A percentile compares a stretch with the other conserved stretches of the same genome.
Conservation (phyloP, 768 basidiomycete genomes). For the Naganishia vishniacii region DNA sequence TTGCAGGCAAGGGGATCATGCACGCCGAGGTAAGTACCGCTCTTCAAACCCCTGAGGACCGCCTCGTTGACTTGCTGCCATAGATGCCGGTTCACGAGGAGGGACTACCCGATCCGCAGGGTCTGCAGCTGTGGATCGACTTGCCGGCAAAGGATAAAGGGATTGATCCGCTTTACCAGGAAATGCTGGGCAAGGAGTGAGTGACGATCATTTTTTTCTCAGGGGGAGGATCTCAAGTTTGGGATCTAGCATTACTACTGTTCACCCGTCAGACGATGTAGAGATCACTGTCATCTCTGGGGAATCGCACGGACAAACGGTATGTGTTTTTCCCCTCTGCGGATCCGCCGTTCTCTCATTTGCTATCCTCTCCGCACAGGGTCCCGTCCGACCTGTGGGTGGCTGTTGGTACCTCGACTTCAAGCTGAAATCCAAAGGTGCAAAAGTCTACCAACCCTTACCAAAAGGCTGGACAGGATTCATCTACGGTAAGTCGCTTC, state of each 20-base stretch:
- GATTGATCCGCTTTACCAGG: slow-evolving; percentile 53
- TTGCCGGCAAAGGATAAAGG: slow-evolving; percentile 63
- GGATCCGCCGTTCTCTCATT: too few species aligned
- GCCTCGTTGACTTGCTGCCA: slow-evolving; percentile 15
- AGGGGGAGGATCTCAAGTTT: slow-evolving; percentile 12
- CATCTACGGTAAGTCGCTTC: slow-evolving; percentile 61
- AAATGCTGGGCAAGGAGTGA: slow-evolving; percentile 43
- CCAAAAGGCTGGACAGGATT: slow-evolving; percentile 87
- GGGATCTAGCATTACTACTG: slow-evolving; percentile 54
- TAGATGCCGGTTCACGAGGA: slow-evolving; percentile 73
- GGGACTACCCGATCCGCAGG: slow-evolving; percentile 66
- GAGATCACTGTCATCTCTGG: slow-evolving; percentile 83
- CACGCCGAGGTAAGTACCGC: slow-evolving; percentile 30
- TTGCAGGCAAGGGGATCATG: slow-evolving; percentile 46
- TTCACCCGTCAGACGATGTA: slow-evolving; percentile 45
- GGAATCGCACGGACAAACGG: slow-evolving; percentile 65
- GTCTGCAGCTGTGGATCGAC: slow-evolving; percentile 63
- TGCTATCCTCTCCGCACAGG: slow-evolving; percentile 42
- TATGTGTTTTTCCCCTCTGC: too few species aligned
- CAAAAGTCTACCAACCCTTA: slow-evolving; percentile 70
- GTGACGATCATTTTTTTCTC: slow-evolving; percentile 29
- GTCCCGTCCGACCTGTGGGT: slow-evolving; percentile 81
- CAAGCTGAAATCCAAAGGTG: slow-evolving; percentile 59
- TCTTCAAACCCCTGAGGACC: slow-evolving; percentile 63
- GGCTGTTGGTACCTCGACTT: slow-evolving; percentile 92